Evolutionary conservation across 805 yeast genomes (phyloP), one percentile per base, ranked within the genome.

Genomic region (Priceomyces medius): DNA sequence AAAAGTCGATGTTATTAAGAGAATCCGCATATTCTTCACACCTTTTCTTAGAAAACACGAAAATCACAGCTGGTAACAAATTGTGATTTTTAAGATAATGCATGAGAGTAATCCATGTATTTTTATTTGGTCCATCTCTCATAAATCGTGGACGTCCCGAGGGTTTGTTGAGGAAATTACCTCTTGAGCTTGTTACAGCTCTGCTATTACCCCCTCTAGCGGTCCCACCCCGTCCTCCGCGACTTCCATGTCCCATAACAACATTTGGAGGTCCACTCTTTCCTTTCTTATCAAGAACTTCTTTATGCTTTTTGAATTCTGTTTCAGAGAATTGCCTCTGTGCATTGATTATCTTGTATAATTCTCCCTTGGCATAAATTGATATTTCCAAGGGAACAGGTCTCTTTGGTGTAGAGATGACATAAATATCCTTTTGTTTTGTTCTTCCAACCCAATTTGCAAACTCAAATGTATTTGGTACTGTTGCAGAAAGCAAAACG

Each of bases 391-490:
- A 66, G 0, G 99, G 99, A 17, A 93, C 95, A 0, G 99, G 99
- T 59, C 99, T 81, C 60, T 93, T 88, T 9, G 96, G 89, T 0
- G 99, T 93, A 0, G 96, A 88, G 16, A 93, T 93, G 36, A 93
- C 99, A 55, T 93, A 91, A 7, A 93, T 91, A 55, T 93, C 95
- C 61, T 90, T 91, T 53, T 88, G 90, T 58, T 93, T 93, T 0
- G 99, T 93, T 62, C 99, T 76, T 3, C 99, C 98, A 14, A 93
- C 91, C 99, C 99, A 93, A 49, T 85, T 87, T 7, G 99, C 99
- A 73, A 93, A 93, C 58, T 93, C 99, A 59, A 78, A 85, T 0
- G 99, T 91, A 59, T 93, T 93, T n/a, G 99, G 99, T 6, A 93
- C 98, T 0, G 99, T 93, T 3, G 99, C 99, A 9, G 97, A 88